phyloP scores from a whole-genome alignment of 257 asterid species.

The Salvia hispanica region DNA sequence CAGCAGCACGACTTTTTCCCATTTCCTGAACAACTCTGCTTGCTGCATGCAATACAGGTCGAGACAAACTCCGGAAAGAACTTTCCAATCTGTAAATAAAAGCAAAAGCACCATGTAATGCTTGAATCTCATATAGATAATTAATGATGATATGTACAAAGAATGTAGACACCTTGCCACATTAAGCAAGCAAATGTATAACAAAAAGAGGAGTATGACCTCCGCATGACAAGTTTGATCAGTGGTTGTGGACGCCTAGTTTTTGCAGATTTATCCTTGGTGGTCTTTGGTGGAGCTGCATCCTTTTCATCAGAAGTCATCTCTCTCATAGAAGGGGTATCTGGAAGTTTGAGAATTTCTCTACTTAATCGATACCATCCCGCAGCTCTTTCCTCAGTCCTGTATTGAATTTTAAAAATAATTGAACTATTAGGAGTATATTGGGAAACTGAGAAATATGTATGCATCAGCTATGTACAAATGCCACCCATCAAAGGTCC shows the following conservation, averaged over 20 bases:
- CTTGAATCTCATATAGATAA: conserved; percentile 15
- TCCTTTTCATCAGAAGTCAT: conserved; percentile 66
- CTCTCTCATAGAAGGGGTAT: conserved; percentile 77
- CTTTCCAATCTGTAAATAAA: conserved; percentile 73
- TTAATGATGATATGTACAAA: conserved; percentile 2
- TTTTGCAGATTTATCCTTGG: conserved; percentile 83
- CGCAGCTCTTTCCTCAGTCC: conserved; percentile 97
- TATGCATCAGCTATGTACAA: conserved; percentile 6
- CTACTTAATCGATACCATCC: conserved; percentile 96
- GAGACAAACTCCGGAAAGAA: conserved; percentile 92
- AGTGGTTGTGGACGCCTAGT: conserved; percentile 90
- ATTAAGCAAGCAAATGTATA: conserved; percentile 23
- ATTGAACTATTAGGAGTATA: conserved; percentile 22
- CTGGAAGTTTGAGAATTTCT: conserved; percentile 94
- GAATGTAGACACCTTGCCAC: neutral
- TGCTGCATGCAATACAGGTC: conserved; percentile 97
- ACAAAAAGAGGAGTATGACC: conserved; percentile 49
- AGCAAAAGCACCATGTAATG: conserved; percentile 28
- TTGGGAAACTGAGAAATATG: conserved; percentile 14
- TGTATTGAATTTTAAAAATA: conserved; percentile 32
- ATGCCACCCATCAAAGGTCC: conserved; percentile 6
- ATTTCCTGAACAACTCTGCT: conserved; percentile 98
- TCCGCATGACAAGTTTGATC: conserved; percentile 98
- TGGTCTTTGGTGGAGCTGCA: conserved; percentile 57
- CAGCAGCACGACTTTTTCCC: conserved; percentile 99